Evolutionary conservation across 2,329 filamentous ascomycete species (phyloP).

Genomic region (Claviceps sp.): DNA sequence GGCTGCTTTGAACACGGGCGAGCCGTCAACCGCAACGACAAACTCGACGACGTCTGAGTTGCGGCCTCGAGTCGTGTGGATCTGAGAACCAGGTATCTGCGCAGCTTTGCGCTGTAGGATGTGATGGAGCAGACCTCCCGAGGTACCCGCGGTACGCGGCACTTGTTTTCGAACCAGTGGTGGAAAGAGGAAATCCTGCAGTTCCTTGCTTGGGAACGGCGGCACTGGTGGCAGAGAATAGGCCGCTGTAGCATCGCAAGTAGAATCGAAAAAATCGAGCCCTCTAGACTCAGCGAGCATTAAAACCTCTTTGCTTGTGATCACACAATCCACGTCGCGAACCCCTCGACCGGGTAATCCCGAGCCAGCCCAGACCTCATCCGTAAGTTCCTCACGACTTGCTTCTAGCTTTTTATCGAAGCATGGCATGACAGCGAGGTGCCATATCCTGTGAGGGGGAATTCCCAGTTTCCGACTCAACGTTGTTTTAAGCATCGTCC

Average conservation of each 20-base stretch:
- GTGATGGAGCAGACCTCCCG: conserved; percentile 79
- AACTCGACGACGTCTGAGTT: conserved; percentile 91
- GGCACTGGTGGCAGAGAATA: conserved; percentile 21
- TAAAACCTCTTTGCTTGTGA: conserved; percentile 87
- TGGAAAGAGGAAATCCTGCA: conserved; percentile 66
- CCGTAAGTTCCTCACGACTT: conserved; percentile 81
- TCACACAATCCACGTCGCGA: conserved; percentile 93
- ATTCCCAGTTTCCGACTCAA: conserved; percentile 62
- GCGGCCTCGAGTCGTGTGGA: conserved; percentile 61
- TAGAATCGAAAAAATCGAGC: conserved; percentile 59
- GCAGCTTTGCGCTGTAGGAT: conserved; percentile 64
- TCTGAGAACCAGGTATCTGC: conserved; percentile 55
- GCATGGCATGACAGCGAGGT: conserved; percentile 92
- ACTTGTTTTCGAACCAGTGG: conserved; percentile 28
- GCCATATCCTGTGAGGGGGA: conserved; percentile 73
- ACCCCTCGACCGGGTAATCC: conserved; percentile 41
- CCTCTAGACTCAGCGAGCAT: conserved; percentile 74
- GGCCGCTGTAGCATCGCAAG: conserved; percentile 22
- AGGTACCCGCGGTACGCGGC: conserved; percentile 54
- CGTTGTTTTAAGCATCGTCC: conserved; percentile 79
- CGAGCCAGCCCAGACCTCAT: conserved; percentile 53
- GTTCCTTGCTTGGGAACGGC: conserved; percentile 57
- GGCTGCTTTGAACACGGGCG: conserved; percentile 62
- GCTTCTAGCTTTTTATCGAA: conserved; percentile 99
- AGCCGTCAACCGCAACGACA: conserved; percentile 43